Evolutionary conservation across 2,329 filamentous ascomycete genomes (phyloP), one percentile per base, ranked within the genome.

Genomic region (Arthrobotrys sinensis): DNA sequence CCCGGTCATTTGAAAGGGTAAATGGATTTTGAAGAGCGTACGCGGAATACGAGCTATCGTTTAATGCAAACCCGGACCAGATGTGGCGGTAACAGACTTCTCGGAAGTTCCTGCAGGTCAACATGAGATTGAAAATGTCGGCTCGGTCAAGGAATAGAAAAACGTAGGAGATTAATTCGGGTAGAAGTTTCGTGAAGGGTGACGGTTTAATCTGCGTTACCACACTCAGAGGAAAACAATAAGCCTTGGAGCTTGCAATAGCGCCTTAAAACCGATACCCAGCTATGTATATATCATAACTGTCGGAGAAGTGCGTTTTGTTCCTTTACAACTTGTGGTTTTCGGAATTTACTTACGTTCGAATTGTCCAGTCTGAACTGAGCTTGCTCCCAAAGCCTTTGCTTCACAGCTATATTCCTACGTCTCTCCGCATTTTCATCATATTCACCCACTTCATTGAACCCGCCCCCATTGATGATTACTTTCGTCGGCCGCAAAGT

Each of bases 401-500:
- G 66, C 19, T 34, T 70, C 28, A 10, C 3, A 10, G 43, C 66
- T 11, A 50, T 2, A 8, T 6, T n/a, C 24, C n/a, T 19, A 3
- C 16, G 24, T 19, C 28, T 57, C n/a, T 34, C 53, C 4, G 16
- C 32, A 40, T 70, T 40, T 10, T 16, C 38, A 40, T 40, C 14
- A n/a, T 46, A 70, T 6, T 11, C 4, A 0, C 53, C 53, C 1
- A 28, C 32, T 1, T 40, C 43, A 11, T 28, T 8, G 12, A 60
- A 70, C 19, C 53, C 66, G 8, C n/a, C 66, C 3, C 66, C 66
- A n/a, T 70, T 62, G 4, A 70, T 62, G 6, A 48, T 7, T 28
- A 70, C n/a, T 4, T 53, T 45, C 12, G n/a, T 16, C 7, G 43
- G 40, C 2, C 38, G 12, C 40, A 62, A 52, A 40, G 50, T 60